Evolutionary conservation across 768 basidiomycete species (phyloP), one percentile per base, ranked within the genome.

Genomic region (Leccinum obscurum): DNA sequence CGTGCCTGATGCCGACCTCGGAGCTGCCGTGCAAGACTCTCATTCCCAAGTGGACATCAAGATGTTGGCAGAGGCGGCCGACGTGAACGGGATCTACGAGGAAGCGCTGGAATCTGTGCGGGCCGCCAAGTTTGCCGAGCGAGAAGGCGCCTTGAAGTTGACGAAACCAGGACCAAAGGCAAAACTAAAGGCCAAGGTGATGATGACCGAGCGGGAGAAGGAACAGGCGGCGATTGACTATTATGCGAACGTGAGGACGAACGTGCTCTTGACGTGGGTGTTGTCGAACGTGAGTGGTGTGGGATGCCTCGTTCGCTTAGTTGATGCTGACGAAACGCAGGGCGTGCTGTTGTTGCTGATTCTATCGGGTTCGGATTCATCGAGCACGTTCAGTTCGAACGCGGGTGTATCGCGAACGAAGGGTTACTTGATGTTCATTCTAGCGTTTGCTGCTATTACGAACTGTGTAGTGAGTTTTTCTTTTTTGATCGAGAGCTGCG

Each of bases 201-300:
- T 74, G 60, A 83, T 75, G 60, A 83, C 72, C 26, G 74, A 78
- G 17, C 81, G 83, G 13, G 90, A 92, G 72, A 85, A 80, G 69
- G 90, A 93, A 64, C 82, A 86, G 63, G 82, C 81, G 1, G 90
- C 90, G 10, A 88, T 86, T 68, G 91, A 93, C 65, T 95, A 94
- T 75, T 95, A 94, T 72, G 91, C 92, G 1, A 87, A 86, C 66
- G 90, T 95, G 56, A 78, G 93, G 63, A 93, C 92, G 7, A 93
- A 94, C 75, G 89, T 81, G 35, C 73, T 95, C 49, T 77, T 95
- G 57, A 77, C 82, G 3, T 95, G 93, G 93, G 90, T 91, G 4
- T 68, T 95, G 61, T 89, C 91, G 28, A 95, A 95, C 68, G 93
- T 92, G 65, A 64, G 82, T 69, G 56, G 15, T 44, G n/a, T 44